These are phyloP conservation scores for Cladosporium sp. DNA, from an alignment of 2,329 filamentous ascomycete genomes.

Conservation along the genomic window DNA sequence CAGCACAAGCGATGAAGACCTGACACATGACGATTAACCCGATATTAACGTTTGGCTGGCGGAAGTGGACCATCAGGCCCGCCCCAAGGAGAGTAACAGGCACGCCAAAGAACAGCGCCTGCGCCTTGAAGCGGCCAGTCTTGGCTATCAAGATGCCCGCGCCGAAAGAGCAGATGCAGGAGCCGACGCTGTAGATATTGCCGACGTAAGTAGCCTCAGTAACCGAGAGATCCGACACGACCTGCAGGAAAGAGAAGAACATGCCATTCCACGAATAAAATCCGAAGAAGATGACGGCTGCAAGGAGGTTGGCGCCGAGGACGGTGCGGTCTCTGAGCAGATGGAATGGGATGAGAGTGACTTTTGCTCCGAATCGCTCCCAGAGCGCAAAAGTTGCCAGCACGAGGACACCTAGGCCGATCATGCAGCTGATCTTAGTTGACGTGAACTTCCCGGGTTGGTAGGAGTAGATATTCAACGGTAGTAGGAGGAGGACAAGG, in stretches of 20 bases:
- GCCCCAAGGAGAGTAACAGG: slow-evolving; percentile 36
- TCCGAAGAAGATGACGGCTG: slow-evolving; percentile 37
- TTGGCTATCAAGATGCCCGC: slow-evolving; percentile 49
- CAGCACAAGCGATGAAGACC: slow-evolving; percentile 54
- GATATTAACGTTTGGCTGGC: slow-evolving; percentile 39
- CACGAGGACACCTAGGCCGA: slow-evolving; percentile 40
- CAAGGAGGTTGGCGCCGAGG: slow-evolving; percentile 53
- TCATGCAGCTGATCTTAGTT: slow-evolving; percentile 42
- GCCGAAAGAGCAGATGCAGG: slow-evolving; percentile 46
- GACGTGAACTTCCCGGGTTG: slow-evolving; percentile 38
- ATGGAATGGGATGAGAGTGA: slow-evolving; percentile 47
- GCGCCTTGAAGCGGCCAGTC: slow-evolving; percentile 53
- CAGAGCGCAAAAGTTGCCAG: slow-evolving; percentile 41
- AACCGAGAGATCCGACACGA: slow-evolving; percentile 39
- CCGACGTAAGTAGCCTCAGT: slow-evolving; percentile 31
- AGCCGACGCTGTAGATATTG: slow-evolving; percentile 40
- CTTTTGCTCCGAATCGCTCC: slow-evolving; percentile 42
- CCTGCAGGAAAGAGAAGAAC: slow-evolving; percentile 45
- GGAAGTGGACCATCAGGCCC: slow-evolving; percentile 33
- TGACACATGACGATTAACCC: slow-evolving; percentile 54
- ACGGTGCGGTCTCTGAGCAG: slow-evolving; percentile 53
- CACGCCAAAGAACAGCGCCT: slow-evolving; percentile 39
- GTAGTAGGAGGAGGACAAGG: slow-evolving; percentile 64
- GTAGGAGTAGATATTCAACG: slow-evolving; percentile 56
- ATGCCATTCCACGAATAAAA: slow-evolving; percentile 42